These are phyloP conservation scores for Infundibulicybe gibba DNA, from an alignment of 768 basidiomycete species.

Conservation along the genomic window DNA sequence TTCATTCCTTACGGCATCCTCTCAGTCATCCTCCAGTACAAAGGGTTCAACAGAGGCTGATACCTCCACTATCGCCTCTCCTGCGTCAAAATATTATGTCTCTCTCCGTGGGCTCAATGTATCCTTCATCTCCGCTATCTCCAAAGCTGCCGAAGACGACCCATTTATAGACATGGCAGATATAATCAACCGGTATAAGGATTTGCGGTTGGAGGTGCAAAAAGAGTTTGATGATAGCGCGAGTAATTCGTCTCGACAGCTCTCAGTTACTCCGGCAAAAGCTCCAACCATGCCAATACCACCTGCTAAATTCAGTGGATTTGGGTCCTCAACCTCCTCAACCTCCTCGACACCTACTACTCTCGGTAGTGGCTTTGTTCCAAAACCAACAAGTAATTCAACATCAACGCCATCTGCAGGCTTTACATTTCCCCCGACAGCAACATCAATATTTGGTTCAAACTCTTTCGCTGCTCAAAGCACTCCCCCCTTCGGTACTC, in stretches of 20 bases:
- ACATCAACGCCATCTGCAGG: constrained; percentile 2
- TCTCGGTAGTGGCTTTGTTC: constrained; percentile 3
- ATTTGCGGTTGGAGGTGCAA: constrained; percentile 49
- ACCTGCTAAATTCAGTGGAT: constrained; percentile 28
- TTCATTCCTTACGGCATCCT: constrained; percentile 29
- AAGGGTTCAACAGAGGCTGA: background rate
- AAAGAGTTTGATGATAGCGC: constrained; percentile 45
- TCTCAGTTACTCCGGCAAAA: constrained; percentile 8
- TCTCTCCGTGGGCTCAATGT: constrained; percentile 74
- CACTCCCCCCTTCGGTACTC: constrained; percentile 4
- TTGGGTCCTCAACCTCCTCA: constrained; percentile 12
- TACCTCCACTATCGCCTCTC: constrained; percentile 9
- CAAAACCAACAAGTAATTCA: background rate
- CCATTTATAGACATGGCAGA: constrained; percentile 65
- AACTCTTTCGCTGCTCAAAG: constrained; percentile 1
- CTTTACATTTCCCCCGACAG: background rate
- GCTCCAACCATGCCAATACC: constrained; percentile 21
- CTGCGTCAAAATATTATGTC: constrained; percentile 55
- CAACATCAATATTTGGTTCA: background rate
- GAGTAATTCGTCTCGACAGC: constrained; percentile 1
- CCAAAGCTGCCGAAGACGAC: constrained; percentile 59
- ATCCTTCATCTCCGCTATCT: constrained; percentile 57
- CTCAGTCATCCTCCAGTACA: constrained; percentile 3
- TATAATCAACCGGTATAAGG: constrained; percentile 56
- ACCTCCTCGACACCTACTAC: background rate